These are phyloP conservation scores for Lolium rigidum DNA, from an alignment of 176 grass and related monocot genomes.

Conservation along the genomic window DNA sequence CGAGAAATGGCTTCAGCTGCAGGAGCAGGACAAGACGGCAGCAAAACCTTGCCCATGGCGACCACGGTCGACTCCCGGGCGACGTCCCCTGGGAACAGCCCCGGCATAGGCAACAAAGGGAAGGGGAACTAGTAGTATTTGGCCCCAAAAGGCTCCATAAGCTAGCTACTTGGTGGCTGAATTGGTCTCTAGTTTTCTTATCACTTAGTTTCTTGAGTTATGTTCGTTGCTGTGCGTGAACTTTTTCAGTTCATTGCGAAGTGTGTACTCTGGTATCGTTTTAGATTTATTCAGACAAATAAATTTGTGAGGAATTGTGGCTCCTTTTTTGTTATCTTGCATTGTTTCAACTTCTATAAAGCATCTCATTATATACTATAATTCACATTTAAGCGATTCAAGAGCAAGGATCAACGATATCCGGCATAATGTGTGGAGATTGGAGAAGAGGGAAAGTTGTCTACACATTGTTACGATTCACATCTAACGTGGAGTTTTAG, in stretches of 20 bases:
- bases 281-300: slow-evolving; percentile 19
- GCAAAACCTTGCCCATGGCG: slow-evolving; percentile 20
- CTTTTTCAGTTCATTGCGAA: slow-evolving; percentile 6
- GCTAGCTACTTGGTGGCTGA: too few species aligned
- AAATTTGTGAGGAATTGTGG: slow-evolving; percentile 33
- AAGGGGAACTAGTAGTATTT: slow-evolving; percentile 36
- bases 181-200: slow-evolving; percentile 22
- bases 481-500: background rate
- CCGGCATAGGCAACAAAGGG: slow-evolving; percentile 55
- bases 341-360: background rate
- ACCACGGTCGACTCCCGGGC: slow-evolving; percentile 44
- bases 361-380: background rate
- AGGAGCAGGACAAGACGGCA: background rate
- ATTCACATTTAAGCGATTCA: background rate
- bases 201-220: slow-evolving; percentile 12
- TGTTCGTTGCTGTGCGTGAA: background rate
- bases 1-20: slow-evolving; percentile 16
- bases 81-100: slow-evolving; percentile 54
- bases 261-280: slow-evolving; percentile 29
- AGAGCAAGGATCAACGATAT: background rate
- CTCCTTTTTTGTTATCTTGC: background rate
- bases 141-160: too few species aligned
- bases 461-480: background rate
- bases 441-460: background rate
- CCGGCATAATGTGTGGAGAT: background rate